Percentiles rank a stretch among this genome's conserved stretches.
Evolutionary conservation across 75 land plant species (phyloP).

Genomic region (Ceratopteris richardii): DNA sequence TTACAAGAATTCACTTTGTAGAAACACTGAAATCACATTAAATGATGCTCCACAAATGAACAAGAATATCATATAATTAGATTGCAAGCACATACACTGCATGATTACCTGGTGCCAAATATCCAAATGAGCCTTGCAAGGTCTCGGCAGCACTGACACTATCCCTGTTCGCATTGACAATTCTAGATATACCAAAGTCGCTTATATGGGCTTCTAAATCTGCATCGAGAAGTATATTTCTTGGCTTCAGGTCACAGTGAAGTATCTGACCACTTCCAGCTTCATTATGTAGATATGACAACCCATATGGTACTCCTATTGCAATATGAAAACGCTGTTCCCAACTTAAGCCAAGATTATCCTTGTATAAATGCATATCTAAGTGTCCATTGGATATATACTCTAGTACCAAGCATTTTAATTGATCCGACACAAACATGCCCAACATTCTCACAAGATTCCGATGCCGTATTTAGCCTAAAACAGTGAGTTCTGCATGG

Average conservation of each 20-base stretch:
- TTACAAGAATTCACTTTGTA: too few relatives aligned
- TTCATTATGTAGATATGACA: constrained; percentile 1
- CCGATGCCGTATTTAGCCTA: constrained; percentile 50
- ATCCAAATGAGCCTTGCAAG: not conserved
- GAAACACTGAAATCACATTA: too few relatives aligned
- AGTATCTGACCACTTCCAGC: not conserved
- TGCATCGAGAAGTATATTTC: constrained; percentile 10
- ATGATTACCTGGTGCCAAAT: constrained; percentile 5
- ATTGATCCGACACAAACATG: constrained; percentile 43
- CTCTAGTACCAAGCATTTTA: constrained; percentile 49
- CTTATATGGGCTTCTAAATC: constrained; percentile 3
- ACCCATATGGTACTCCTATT: not conserved
- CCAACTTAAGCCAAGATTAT: constrained; percentile 14
- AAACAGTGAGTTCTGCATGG: constrained; percentile 38
- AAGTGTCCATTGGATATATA: constrained; percentile 63
- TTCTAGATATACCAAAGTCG: constrained; percentile 1
- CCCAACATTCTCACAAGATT: constrained; percentile 63
- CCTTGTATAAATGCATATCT: constrained; percentile 34
- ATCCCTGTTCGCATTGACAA: constrained; percentile 7
- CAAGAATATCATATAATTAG: not conserved
- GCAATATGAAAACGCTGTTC: not conserved
- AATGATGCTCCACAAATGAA: too few relatives aligned
- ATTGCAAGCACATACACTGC: not conserved
- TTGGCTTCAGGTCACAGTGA: constrained; percentile 15
- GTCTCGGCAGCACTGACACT: not conserved